These are phyloP conservation scores for Pulveroboletus sp. DNA, from an alignment of 768 basidiomycete species.

Conservation along the genomic window DNA sequence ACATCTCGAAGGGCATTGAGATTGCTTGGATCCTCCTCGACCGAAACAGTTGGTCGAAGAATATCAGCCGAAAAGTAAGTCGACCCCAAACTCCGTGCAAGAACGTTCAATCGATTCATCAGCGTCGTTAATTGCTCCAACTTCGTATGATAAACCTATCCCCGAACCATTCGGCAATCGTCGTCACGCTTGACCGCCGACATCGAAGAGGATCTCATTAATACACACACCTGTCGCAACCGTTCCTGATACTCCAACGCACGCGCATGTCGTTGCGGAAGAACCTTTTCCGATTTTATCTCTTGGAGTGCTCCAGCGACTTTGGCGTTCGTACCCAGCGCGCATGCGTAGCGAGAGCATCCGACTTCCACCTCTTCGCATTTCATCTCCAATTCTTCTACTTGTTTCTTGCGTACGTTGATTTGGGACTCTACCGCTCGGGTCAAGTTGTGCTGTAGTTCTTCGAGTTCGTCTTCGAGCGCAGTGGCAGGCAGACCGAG, in stretches of 20 bases:
- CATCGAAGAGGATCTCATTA: slow-evolving; percentile 1
- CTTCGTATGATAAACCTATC: slow-evolving; percentile 68
- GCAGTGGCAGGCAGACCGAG: slow-evolving; percentile 78
- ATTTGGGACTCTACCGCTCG: slow-evolving; percentile 74
- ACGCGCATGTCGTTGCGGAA: slow-evolving; percentile 69
- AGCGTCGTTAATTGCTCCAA: slow-evolving; percentile 70
- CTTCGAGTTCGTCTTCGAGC: slow-evolving; percentile 72
- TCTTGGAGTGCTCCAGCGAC: slow-evolving; percentile 61
- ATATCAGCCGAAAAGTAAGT: slow-evolving; percentile 57
- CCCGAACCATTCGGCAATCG: neutral
- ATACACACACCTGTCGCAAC: slow-evolving; percentile 60
- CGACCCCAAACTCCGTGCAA: slow-evolving; percentile 57
- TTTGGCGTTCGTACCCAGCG: slow-evolving; percentile 69
- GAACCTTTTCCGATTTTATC: slow-evolving; percentile 61
- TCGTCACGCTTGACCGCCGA: neutral
- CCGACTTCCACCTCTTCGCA: slow-evolving; percentile 59
- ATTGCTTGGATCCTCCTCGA: slow-evolving; percentile 37
- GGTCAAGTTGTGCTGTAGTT: slow-evolving; percentile 70
- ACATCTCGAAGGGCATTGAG: slow-evolving; percentile 56
- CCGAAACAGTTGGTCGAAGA: slow-evolving; percentile 41
- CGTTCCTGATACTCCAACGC: slow-evolving; percentile 72
- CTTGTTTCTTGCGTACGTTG: slow-evolving; percentile 62
- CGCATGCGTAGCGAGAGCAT: slow-evolving; percentile 61
- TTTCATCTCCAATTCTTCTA: slow-evolving; percentile 65
- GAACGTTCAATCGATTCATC: slow-evolving; percentile 55